Percentiles rank a stretch among this genome's conserved stretches.
phyloP scores from a whole-genome alignment of 192 early-diverging fungal genomes.

The Entomortierella chlamydospora region DNA sequence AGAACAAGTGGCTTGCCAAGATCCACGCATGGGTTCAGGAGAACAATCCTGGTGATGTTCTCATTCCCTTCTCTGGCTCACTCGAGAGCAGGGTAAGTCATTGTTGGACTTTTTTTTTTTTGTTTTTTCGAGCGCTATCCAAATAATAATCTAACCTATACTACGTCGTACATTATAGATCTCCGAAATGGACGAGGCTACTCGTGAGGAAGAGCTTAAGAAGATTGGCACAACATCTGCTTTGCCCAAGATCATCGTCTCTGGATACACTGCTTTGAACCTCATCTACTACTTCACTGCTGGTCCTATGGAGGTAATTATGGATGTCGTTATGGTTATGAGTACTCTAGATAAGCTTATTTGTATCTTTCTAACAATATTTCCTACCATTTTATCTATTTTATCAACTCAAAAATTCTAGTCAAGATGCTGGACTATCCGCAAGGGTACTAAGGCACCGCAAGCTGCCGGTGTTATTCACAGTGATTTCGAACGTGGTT shows the following conservation, averaged over 20 bases:
- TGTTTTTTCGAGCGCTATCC: not conserved
- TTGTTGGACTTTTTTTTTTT: not conserved
- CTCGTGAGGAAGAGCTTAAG: slow-evolving; percentile 71
- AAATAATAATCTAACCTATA: too few relatives aligned
- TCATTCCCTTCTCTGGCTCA: slow-evolving; percentile 92
- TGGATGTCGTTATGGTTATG: too few relatives aligned
- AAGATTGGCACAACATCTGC: slow-evolving; percentile 74
- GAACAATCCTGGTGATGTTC: slow-evolving; percentile 87
- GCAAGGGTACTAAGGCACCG: slow-evolving; percentile 84
- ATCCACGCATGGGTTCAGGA: slow-evolving; percentile 95
- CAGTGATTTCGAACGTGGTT: slow-evolving; percentile 84
- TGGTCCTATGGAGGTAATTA: slow-evolving; percentile 85
- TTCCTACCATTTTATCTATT: not conserved
- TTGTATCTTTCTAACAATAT: too few relatives aligned
- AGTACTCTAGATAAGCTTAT: too few relatives aligned
- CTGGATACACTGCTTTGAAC: slow-evolving; percentile 89
- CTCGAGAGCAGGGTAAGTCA: slow-evolving; percentile 78
- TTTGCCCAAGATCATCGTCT: slow-evolving; percentile 90
- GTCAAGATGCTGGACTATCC: slow-evolving; percentile 52
- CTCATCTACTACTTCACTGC: slow-evolving; percentile 96
- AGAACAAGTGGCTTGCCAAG: slow-evolving; percentile 93
- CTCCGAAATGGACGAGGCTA: slow-evolving; percentile 61
- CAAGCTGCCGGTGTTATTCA: slow-evolving; percentile 96
- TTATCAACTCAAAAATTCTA: not conserved
- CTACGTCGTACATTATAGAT: slow-evolving; percentile 9